Evolutionary conservation across 306 rosid genomes (phyloP), one percentile per base, ranked within the genome.

Genomic region (Pyrus pyrifolia): DNA sequence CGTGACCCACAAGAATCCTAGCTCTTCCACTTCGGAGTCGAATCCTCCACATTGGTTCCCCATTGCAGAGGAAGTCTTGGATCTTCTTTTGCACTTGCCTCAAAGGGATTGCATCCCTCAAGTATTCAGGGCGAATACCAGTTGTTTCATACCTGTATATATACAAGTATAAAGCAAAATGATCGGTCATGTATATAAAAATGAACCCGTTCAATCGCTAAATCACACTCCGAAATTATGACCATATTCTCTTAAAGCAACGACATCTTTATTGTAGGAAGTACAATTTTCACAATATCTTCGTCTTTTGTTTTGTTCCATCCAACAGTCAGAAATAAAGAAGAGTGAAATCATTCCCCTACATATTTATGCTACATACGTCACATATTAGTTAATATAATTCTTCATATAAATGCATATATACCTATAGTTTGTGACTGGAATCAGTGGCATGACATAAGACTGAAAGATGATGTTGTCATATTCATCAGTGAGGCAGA

Each of bases 1-100:
- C 90, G 79, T 96, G 94, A 40, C 98, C 98, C 17, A 96, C 98
- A 67, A 96, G 97, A 85, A 81, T 78, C 87, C 93, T 92, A 27
- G 94, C 97, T 76, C 60, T 89, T 62, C 91, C 99, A 1, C 87
- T 83, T 58, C 78, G 79, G 57, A 89, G 84, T 22, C 95, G 82
- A 84, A 91, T 85, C 80, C 89, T 85, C 98, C 98, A 89, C 86
- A 85, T 84, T 11, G 97, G 93, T 62, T 93, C 97, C 18, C 99
- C 98, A 61, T 89, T 91, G 90, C 92, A 88, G 57, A 96, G 90
- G 60, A 92, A 89, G 31, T 96, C 99, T 75, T 92, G 97, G 81
- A 96, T 80, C 88, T 81, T 96, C 87, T 80, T 91, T 69, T 88
- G 97, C 53, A 93, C 93, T 75, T 87, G 89, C 71, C 78, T 89